Evolutionary conservation across 345 rosid species (phyloP).

Genomic region (Adansonia digitata): DNA sequence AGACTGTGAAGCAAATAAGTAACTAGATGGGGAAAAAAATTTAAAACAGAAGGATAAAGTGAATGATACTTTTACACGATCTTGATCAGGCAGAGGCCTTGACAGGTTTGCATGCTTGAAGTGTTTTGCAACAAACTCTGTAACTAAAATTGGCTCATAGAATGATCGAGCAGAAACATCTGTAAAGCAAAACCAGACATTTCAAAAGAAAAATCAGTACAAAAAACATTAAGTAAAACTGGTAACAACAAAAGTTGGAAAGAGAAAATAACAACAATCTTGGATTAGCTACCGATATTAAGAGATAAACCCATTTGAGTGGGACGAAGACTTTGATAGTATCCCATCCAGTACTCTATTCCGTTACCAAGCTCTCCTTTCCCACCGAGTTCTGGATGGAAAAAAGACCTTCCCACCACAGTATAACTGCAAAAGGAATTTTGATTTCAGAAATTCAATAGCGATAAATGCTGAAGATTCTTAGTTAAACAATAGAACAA

Average conservation of each 20-base stretch:
- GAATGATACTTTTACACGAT: slow-evolving; percentile 46
- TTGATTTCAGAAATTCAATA: not conserved
- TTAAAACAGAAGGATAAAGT: not conserved
- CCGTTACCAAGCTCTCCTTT: slow-evolving; percentile 56
- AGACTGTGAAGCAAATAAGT: not conserved
- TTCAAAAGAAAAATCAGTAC: not conserved
- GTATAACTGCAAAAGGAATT: slow-evolving; percentile 29
- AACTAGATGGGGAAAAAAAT: not conserved
- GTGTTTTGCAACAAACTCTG: slow-evolving; percentile 40
- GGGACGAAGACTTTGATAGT: slow-evolving; percentile 61
- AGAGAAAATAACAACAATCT: not conserved
- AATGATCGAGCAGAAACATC: slow-evolving; percentile 74
- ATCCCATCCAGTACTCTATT: slow-evolving; percentile 62
- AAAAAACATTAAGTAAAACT: not conserved
- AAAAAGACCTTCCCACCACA: slow-evolving; percentile 66
- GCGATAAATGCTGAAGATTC: not conserved
- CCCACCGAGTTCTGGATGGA: slow-evolving; percentile 24
- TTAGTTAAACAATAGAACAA: not conserved
- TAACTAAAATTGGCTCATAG: slow-evolving; percentile 56
- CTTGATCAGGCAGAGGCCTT: slow-evolving; percentile 50
- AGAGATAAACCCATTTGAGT: slow-evolving; percentile 79
- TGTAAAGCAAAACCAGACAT: slow-evolving; percentile 17
- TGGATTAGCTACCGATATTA: slow-evolving; percentile 49
- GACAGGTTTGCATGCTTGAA: slow-evolving; percentile 24
- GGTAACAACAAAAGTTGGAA: too few species aligned